These are phyloP conservation scores for Xenosphaeropsis pyriputrescens DNA, from an alignment of 2,329 filamentous ascomycete species.

Conservation along the genomic window DNA sequence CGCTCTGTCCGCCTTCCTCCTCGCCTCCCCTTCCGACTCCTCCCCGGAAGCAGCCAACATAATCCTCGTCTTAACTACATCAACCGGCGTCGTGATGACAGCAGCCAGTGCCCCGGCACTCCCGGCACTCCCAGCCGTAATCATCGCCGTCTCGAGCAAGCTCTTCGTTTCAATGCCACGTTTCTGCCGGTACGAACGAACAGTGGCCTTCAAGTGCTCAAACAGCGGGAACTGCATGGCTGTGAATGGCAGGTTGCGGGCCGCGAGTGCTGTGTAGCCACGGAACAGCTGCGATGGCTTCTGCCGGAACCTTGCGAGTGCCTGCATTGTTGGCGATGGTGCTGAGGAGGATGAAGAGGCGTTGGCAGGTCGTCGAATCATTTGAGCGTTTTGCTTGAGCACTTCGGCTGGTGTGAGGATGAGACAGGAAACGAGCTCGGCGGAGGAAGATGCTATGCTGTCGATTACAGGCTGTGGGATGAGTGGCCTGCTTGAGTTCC, in stretches of 20 bases:
- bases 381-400: slow-evolving; percentile 87
- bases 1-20: slow-evolving; percentile 9
- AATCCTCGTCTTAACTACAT: slow-evolving; percentile 80
- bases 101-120: slow-evolving; percentile 61
- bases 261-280: slow-evolving; percentile 70
- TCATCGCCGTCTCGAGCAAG: slow-evolving; percentile 50
- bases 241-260: slow-evolving; percentile 75
- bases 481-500: slow-evolving; percentile 41
- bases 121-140: slow-evolving; percentile 63
- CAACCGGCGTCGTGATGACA: slow-evolving; percentile 73
- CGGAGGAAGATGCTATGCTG: slow-evolving; percentile 56
- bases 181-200: slow-evolving; percentile 29
- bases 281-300: slow-evolving; percentile 40
- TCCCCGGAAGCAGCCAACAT: slow-evolving; percentile 50
- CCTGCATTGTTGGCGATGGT: slow-evolving; percentile 34
- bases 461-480: slow-evolving; percentile 60
- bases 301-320: slow-evolving; percentile 36
- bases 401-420: slow-evolving; percentile 83
- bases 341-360: slow-evolving; percentile 10
- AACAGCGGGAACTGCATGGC: slow-evolving; percentile 82
- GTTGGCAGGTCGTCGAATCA: slow-evolving; percentile 34
- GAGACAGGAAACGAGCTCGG: slow-evolving; percentile 72
- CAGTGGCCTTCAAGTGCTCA: slow-evolving; percentile 46
- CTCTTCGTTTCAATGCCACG: slow-evolving; percentile 10
- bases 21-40: slow-evolving; percentile 14